Evolutionary conservation across 2,329 filamentous ascomycete species (phyloP).

Genomic region (Fusarium chaquense): DNA sequence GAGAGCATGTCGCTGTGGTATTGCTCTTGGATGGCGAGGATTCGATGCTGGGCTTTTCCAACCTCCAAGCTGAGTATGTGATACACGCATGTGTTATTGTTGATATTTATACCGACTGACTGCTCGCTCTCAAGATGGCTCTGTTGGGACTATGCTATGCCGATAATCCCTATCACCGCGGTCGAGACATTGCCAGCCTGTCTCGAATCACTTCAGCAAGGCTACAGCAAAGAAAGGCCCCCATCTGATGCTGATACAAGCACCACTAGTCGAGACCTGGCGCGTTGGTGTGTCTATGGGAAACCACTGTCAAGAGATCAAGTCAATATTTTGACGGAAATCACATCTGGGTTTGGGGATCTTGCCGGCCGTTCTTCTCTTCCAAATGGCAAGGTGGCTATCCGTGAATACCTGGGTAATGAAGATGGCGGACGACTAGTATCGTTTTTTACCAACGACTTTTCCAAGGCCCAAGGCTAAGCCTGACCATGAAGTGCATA

Average conservation of each 20-base stretch:
- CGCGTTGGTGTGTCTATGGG: slow-evolving; percentile 47
- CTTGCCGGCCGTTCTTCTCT: slow-evolving; percentile 43
- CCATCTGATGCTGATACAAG: not conserved
- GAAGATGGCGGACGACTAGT: slow-evolving; percentile 48
- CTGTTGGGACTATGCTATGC: slow-evolving; percentile 49
- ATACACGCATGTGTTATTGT: not conserved
- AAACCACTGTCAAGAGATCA: slow-evolving; percentile 44
- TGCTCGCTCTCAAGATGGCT: slow-evolving; percentile 49
- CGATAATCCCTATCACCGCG: slow-evolving; percentile 58
- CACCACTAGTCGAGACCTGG: slow-evolving; percentile 22
- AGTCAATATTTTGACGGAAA: slow-evolving; percentile 48
- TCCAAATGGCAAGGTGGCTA: slow-evolving; percentile 27
- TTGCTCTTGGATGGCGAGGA: slow-evolving; percentile 56
- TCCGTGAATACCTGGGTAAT: slow-evolving; percentile 49
- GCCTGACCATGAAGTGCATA: not conserved
- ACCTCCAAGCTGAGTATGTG: slow-evolving; percentile 58
- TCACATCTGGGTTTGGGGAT: slow-evolving; percentile 45
- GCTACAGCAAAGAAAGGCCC: slow-evolving; percentile 23
- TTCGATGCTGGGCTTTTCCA: slow-evolving; percentile 54
- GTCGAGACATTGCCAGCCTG: slow-evolving; percentile 52
- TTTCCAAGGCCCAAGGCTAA: slow-evolving; percentile 12
- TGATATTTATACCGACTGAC: not conserved
- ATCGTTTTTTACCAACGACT: slow-evolving; percentile 48
- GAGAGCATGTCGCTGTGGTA: slow-evolving; percentile 56
- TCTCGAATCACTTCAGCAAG: slow-evolving; percentile 55